Evolutionary conservation across 2,329 filamentous ascomycete genomes (phyloP), one percentile per base, ranked within the genome.

Genomic region (Golovinomyces cichoracearum): DNA sequence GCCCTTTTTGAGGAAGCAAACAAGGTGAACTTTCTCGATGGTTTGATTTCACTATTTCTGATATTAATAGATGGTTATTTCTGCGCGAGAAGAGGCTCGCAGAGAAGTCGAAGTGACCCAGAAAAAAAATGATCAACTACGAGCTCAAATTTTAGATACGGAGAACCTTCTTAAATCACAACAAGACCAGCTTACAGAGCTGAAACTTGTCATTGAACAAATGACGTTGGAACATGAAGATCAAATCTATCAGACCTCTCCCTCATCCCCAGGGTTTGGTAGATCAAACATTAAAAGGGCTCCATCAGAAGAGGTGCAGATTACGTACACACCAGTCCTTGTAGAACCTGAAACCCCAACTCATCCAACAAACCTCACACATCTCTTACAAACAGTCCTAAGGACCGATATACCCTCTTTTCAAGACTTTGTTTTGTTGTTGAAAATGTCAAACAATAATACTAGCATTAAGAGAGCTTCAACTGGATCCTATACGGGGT

Each of bases 1-100:
- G 85, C 84, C 25, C 71, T 98, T n/a, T 98, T 98, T 53, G 85
- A 95, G 61, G 88, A 98, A 67, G 90, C 90, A 46, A 95, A 98
- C 66, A 86, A 81, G 63, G 74, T 77, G 61, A 33, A 33, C 13
- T 15, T 15, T 10, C 19, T 27, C 23, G 9, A 10, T 22, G 25
- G 22, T 13, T 27, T 15, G 2, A 17, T 45, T 4, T 5, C 1
- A 3, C 26, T 23, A 44, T 33, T n/a, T 50, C 82, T 90, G 45
- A 77, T 74, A 83, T 83, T 29, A 80, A 85, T 53, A 77, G 70
- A 95, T 98, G 88, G 90, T 98, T 48, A 83, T 88, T 37, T 77
- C 76, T 15, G 88, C 88, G 33, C 83, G 93, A 59, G 84, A 86
- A 61, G 83, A 93, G 52, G 85, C 90, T 7, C 78, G 85, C 52